phyloP scores from a whole-genome alignment of 495 filamentous ascomycete species.

The Xylaria bambusicola region DNA sequence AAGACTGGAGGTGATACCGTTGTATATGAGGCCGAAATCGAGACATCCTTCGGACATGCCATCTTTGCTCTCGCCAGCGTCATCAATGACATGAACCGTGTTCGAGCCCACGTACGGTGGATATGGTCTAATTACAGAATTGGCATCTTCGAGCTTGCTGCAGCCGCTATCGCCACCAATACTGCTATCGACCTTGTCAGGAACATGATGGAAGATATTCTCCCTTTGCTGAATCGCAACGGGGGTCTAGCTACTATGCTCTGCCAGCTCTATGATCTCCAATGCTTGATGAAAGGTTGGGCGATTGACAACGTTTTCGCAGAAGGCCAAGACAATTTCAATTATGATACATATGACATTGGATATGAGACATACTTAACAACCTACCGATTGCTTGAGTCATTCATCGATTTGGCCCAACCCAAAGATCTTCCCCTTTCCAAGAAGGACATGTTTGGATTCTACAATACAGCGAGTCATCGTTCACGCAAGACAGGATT shows the following conservation, averaged over 20 bases:
- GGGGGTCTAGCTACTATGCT: conserved; percentile 29
- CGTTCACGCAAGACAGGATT: conserved; percentile 29
- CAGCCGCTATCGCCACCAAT: conserved; percentile 42
- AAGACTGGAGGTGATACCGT: conserved; percentile 5
- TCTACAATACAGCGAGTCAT: conserved; percentile 34
- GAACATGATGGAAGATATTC: conserved; percentile 38
- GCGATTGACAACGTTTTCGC: conserved; percentile 1
- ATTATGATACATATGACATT: conserved; percentile 37
- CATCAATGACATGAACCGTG: conserved; percentile 27
- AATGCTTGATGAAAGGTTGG: conserved; percentile 29
- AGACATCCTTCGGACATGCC: conserved; percentile 28
- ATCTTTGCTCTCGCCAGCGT: conserved; percentile 25
- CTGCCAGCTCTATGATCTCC: conserved; percentile 21
- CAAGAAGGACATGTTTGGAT: conserved; percentile 33
- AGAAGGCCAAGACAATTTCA: conserved; percentile 23
- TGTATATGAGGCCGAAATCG: conserved; percentile 38
- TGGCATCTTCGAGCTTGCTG: conserved; percentile 37
- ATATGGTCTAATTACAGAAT: conserved; percentile 33
- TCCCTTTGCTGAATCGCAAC: conserved; percentile 28
- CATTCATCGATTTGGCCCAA: conserved; percentile 22
- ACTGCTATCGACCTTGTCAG: conserved; percentile 45
- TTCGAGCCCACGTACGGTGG: conserved; percentile 19
- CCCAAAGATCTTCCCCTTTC: conserved; percentile 26
- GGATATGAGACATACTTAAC: conserved; percentile 26
- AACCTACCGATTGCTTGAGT: conserved; percentile 26